Percentiles rank a stretch among this genome's conserved stretches.
These are phyloP conservation scores for Phytopythium chamaehyphon DNA, from an alignment of 352 stramenopile species.

Conservation along the genomic window DNA sequence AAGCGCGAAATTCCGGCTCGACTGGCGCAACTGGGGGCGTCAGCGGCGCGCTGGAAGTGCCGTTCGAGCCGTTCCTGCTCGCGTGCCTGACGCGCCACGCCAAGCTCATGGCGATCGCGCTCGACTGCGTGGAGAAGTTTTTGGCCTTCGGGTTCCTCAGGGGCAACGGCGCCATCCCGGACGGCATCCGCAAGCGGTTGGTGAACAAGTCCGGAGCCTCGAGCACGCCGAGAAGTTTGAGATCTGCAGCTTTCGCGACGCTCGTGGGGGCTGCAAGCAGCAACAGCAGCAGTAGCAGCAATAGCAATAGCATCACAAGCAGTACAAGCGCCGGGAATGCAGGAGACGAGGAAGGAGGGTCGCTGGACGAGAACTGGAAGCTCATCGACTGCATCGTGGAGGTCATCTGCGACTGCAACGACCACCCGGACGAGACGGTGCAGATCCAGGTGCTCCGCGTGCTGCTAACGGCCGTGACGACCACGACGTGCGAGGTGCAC, in stretches of 20 bases:
- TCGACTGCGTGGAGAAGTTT: constrained; percentile 91
- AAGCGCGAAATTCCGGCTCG: constrained; percentile 10
- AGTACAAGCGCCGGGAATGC: neutral
- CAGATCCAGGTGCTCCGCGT: constrained; percentile 93
- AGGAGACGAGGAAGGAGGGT: constrained; percentile 9
- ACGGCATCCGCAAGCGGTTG: constrained; percentile 56
- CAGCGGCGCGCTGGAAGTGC: constrained; percentile 38
- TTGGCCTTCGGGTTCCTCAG: constrained; percentile 83
- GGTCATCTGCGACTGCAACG: constrained; percentile 88
- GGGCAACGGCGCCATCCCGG: constrained; percentile 56
- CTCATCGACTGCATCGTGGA: constrained; percentile 88
- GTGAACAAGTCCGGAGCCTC: constrained; percentile 48
- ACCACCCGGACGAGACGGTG: constrained; percentile 88
- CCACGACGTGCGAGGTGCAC: constrained; percentile 87
- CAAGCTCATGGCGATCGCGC: constrained; percentile 70
- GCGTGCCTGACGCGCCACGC: constrained; percentile 70
- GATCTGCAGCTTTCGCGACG: constrained; percentile 9
- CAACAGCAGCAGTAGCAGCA: constrained; percentile 1
- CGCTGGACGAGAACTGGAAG: constrained; percentile 48
- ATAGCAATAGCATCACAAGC: neutral
- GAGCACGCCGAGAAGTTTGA: neutral
- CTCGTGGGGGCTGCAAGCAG: constrained; percentile 10
- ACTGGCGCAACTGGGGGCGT: constrained; percentile 14
- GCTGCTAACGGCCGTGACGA: constrained; percentile 89
- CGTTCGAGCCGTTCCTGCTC: constrained; percentile 71